Conservation (phyloP, 169 alveolate species). For the Cryptosporidium ryanae region DNA sequence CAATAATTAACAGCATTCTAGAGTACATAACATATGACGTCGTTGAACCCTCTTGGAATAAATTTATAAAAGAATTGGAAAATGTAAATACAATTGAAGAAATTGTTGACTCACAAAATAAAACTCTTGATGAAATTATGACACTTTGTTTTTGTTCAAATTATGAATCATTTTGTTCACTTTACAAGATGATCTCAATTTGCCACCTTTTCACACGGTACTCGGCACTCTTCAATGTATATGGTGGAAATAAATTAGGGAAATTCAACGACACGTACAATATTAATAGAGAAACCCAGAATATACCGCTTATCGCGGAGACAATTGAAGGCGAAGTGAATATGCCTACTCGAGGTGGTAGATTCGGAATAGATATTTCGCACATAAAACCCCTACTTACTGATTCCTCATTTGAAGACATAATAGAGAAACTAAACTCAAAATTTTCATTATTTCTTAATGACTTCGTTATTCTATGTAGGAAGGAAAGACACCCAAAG, state of each 20-base stretch:
- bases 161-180: constrained; percentile 2
- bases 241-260: background rate
- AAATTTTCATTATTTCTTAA: constrained; percentile 10
- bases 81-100: constrained; percentile 29
- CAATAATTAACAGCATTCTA: constrained; percentile 23
- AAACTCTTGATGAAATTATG: constrained; percentile 17
- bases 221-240: constrained; percentile 23
- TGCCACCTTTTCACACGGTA: constrained; percentile 41
- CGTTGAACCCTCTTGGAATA: constrained; percentile 20
- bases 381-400: background rate
- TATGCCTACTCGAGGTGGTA: background rate
- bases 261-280: background rate
- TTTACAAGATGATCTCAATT: constrained; percentile 37
- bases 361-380: background rate
- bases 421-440: constrained; percentile 36
- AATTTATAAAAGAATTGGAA: background rate
- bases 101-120: constrained; percentile 9
- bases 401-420: constrained; percentile 19
- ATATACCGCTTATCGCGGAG: background rate
- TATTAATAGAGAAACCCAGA: background rate
- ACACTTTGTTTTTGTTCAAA: constrained; percentile 42
- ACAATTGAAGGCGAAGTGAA: background rate
- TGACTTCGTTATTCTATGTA: background rate
- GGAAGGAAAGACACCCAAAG: background rate
- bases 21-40: constrained; percentile 37